A percentile compares a stretch with the other conserved stretches of the same genome.
Evolutionary conservation across 163 green algal genomes (phyloP).

Genomic region (Chlamydomonas reinhardtii): DNA sequence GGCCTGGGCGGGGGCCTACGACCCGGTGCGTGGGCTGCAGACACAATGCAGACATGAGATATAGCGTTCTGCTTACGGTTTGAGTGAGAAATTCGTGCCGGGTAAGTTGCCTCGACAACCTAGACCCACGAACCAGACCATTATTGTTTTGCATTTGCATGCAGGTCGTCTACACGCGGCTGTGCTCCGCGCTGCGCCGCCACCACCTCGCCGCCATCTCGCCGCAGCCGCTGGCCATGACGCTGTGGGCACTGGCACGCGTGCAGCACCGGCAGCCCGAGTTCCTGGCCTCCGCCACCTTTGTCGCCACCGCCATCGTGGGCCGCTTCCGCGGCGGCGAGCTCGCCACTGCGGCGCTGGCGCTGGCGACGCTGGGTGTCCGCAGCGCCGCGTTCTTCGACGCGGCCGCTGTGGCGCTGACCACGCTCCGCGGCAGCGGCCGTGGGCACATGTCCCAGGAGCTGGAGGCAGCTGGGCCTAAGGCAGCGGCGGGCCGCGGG

Average conservation of each 20-base stretch:
- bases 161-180: conserved; percentile 18
- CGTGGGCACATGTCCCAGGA: background rate
- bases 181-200: conserved; percentile 2
- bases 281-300: background rate
- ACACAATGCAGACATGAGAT: no score
- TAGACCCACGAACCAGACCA: no score
- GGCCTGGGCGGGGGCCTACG: conserved; percentile 38
- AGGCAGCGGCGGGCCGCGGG: background rate
- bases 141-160: no score
- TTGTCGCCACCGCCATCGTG: conserved; percentile 10
- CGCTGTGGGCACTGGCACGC: conserved; percentile 30
- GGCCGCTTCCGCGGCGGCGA: conserved; percentile 28
- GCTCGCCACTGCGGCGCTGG: conserved; percentile 29
- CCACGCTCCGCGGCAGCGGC: conserved; percentile 10
- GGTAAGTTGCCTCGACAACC: no score
- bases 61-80: no score
- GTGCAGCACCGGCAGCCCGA: conserved; percentile 8
- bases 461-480: background rate
- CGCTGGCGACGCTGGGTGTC: conserved; percentile 38
- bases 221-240: conserved; percentile 33
- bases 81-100: no score
- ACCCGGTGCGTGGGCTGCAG: conserved; percentile 1
- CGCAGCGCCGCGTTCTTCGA: conserved; percentile 21
- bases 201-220: conserved; percentile 21
- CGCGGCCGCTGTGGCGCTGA: conserved; percentile 8